Base-by-base conservation (phyloP, 768 basidiomycete species). In the Jaapia argillacea region DNA sequence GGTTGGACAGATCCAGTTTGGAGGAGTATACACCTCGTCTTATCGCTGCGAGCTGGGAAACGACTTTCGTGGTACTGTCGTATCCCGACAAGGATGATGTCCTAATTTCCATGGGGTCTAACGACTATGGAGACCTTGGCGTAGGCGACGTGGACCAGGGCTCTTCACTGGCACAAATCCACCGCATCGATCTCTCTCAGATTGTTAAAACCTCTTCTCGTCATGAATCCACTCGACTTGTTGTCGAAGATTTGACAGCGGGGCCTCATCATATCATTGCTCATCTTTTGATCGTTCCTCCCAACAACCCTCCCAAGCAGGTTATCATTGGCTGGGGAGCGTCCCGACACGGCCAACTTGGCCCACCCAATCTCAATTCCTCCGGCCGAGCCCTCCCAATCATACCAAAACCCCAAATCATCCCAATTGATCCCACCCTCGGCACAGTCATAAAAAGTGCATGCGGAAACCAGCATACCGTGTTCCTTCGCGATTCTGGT, bases 101-200 rank as follows among this genome's bases (percentile, higher is more conserved):
- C 3, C 49, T 93, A 23, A 53, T 94, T 20, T 78, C 90, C 2
- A 80, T 92, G 71, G 93, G 93, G 1, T 72, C 79, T 2, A 72
- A 93, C 60, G 90, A 90, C 55, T 90, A 81, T 53, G 90, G 88
- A 2, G 81, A 85, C 56, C 68, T 90, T 36, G 90, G 89, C 1
- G 54, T 73, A 36, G 82, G 74, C 4, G 47, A 45, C 1, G 47
- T 51, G 1, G 44, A 47, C 31, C 44, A 36, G 27, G 44, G 45
- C 24, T 44, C 40, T 23, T 18, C 28, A 31, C 40, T n/a, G 16
- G 20, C 36, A 37, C 53, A 63, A 5, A 55, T 73, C 24, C 65
- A 75, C 49, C 41, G 65, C 42, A 65, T 80, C 47, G 48, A 52
- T 7, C 65, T 81, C 48, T 60, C 58, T 44, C 67, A 70, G 52